Evolutionary conservation across 1,284 basidiomycete genomes (phyloP), one percentile per base, ranked within the genome.

Genomic region (Cryptococcus amylolentus): DNA sequence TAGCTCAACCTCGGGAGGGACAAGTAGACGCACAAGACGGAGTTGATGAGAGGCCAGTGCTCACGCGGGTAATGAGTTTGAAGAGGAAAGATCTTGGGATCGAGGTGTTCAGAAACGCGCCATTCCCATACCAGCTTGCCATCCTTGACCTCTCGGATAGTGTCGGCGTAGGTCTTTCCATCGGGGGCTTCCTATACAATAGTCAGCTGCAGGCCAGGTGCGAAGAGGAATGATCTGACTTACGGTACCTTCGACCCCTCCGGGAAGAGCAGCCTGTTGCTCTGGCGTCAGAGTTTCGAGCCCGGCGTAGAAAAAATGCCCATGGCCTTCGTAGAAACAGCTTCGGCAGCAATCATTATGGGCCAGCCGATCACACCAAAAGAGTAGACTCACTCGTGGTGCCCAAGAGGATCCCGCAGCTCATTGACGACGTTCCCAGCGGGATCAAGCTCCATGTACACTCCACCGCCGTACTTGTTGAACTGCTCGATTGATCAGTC

Each of bases 11-110:
- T 42, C 8, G 16, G 45, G 2, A 27, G 45, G 16, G 14, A 16
- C 9, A n/a, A 5, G 10, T 8, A 5, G 13, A 55, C 61, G 51
- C 48, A 63, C 61, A 56, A 63, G 20, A 63, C 54, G 8, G 55
- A 55, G 28, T 63, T 63, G 54, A 63, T 63, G 26, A 63, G 49
- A 5, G 61, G 61, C 61, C 61, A 63, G 46, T 63, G 61, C 42
- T 63, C 61, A 28, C 61, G 51, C 5, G 61, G 61, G 49, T 63
- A 63, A 26, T 56, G 52, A 12, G 46, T 10, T 26, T 63, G 61
- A 8, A 63, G 47, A 9, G 61, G 61, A 54, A 63, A 63, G 31
- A 59, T 42, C 51, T 60, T 44, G 16, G 58, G 58, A 35, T 63
- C 61, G 39, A 63, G 56, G 18, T 63, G 53, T 41, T 63, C 58